Evolutionary conservation across 2,329 filamentous ascomycete species (phyloP), one percentile per base, ranked within the genome.

Genomic region (Paecilomyces fulvus): DNA sequence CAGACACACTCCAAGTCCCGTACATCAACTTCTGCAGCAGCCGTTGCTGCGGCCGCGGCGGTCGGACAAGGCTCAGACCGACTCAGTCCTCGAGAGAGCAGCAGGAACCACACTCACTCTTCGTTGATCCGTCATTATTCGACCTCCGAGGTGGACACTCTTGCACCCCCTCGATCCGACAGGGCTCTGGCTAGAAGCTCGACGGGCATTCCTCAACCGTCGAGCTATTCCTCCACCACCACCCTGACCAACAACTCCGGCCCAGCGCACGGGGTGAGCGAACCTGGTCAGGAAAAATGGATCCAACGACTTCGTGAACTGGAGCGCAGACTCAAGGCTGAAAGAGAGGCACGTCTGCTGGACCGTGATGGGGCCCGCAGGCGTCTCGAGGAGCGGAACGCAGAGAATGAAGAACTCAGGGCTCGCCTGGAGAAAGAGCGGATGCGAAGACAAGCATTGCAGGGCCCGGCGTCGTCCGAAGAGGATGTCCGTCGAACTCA

Each of bases 241-340:
- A 70, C 69, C 1, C 56, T 70, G 23, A 63, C 62, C 43, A 71
- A 68, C 37, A 63, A 63, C 33, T 53, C 61, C 67, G 9, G 57
- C 64, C 25, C 63, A 61, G 30, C 63, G 61, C 58, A 61, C 3
- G 56, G 56, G 20, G 54, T 59, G 30, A 65, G 60, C 60, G 68
- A 74, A n/a, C 61, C 61, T 9, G 65, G 78, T 43, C 87, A 92
- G 63, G 86, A 89, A 37, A 84, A 88, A 63, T 96, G 90, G 90
- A 85, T 95, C 61, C 83, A 95, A 60, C 79, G 94, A 6, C 79
- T 97, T 31, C 85, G 90, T 56, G 92, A 97, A 68, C 77, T 97
- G 63, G 94, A 99, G 77, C 82, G 87, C 62, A 84, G 95, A 64
- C 79, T 99, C 17, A 95, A 96, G 71, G 86, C 89, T 50, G 94